Base-by-base conservation (phyloP, 2,329 filamentous ascomycete species). In the Exophiala calicioides region DNA sequence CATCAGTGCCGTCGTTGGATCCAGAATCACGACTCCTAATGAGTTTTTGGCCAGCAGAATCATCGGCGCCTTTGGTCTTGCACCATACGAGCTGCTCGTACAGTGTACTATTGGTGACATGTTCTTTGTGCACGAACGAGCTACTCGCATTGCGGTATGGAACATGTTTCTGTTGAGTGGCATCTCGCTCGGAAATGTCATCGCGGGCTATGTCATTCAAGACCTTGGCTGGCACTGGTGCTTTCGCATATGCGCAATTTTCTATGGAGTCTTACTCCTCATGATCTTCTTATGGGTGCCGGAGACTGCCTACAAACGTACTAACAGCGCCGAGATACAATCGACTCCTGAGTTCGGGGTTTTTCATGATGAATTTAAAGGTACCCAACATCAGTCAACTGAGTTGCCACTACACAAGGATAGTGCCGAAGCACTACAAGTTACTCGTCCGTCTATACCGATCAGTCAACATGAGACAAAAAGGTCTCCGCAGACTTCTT, bases 71-170 rank as follows among this genome's bases (percentile, higher is more conserved):
- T 67, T 73, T 55, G 70, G 71, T 52, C 65, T 63, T 9, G 69
- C 62, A 4, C 67, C 68, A 3, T 64, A 65, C 1, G 68, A 73
- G 50, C 46, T 53, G n/a, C 61, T 80, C 4, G 74, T 79, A 3
- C 75, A 77, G 59, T 74, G 72, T 57, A 78, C 65, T 50, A 68
- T 72, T 39, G 66, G 67, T 46, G 67, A 69, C 45, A 61, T 69
- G 50, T 68, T 65, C 54, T 68, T 67, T 55, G 62, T 68, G 47
- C 65, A 68, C 34, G 65, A 68, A 42, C 63, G 67, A 35, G 62
- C 45, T 18, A 52, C 47, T 3, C 45, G 52, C 8, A 56, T 55
- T 10, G 69, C 69, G 1, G 61, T 66, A 10, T 62, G 72, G 32
- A 71, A 72, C 44, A 69, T 69, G 6, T 62, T 70, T 23, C 68